phyloP scores from a whole-genome alignment of 2,329 filamentous ascomycete species.

The Trichoderma arundinaceum region DNA sequence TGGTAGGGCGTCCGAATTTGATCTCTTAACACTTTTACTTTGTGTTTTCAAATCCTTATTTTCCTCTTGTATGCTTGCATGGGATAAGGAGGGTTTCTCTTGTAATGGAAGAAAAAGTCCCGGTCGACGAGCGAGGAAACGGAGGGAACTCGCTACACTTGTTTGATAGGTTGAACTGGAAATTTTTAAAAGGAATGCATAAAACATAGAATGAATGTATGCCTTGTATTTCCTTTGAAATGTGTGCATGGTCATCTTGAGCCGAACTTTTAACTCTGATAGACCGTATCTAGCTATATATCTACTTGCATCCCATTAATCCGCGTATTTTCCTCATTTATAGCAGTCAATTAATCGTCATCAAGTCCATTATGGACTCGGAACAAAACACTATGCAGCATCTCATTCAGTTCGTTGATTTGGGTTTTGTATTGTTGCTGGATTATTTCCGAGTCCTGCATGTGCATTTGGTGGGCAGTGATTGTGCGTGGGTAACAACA shows the following conservation, averaged over 20 bases:
- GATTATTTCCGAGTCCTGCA: too few relatives aligned
- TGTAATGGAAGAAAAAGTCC: conserved; percentile 36
- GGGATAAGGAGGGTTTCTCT: conserved; percentile 43
- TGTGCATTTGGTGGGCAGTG: too few relatives aligned
- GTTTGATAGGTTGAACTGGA: conserved; percentile 42
- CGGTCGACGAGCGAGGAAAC: conserved; percentile 40
- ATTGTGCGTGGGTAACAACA: too few relatives aligned
- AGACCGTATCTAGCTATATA: neutral
- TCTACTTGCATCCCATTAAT: neutral
- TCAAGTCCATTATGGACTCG: too few relatives aligned
- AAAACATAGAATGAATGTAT: conserved; percentile 26
- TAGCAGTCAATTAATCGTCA: too few relatives aligned
- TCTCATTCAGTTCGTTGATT: too few relatives aligned
- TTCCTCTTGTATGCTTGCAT: conserved; percentile 39
- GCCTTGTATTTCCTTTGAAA: neutral
- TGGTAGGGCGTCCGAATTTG: conserved; percentile 32
- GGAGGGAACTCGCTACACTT: conserved; percentile 44
- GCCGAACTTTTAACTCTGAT: neutral
- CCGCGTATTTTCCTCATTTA: too few relatives aligned
- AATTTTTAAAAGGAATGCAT: conserved; percentile 33
- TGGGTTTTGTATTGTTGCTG: too few relatives aligned
- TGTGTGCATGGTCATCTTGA: neutral
- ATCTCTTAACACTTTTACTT: conserved; percentile 27
- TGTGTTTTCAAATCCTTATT: conserved; percentile 25
- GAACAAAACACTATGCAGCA: too few relatives aligned